A percentile compares a stretch with the other conserved stretches of the same genome.
These are phyloP conservation scores for Colletotrichum navitas DNA, from an alignment of 2,329 filamentous ascomycete genomes.

Conservation along the genomic window DNA sequence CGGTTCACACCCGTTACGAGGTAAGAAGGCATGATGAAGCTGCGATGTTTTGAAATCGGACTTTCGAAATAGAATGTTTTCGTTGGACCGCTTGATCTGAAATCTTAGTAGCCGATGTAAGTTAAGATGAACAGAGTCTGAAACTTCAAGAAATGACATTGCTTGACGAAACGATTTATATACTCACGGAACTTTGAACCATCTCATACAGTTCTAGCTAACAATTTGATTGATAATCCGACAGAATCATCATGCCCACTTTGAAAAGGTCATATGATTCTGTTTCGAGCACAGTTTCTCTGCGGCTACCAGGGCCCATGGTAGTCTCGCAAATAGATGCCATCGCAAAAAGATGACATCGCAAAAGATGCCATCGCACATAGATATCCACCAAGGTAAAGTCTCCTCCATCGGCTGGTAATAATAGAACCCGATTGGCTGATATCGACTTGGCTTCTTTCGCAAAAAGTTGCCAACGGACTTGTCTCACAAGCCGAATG, in stretches of 20 bases:
- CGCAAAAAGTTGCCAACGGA: conserved; percentile 18
- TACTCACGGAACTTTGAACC: not conserved
- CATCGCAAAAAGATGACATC: not conserved
- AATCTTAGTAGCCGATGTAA: not conserved
- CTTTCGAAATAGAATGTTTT: not conserved
- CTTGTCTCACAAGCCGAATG: not conserved
- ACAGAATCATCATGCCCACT: rapidly evolving
- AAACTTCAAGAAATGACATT: not conserved
- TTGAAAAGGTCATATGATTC: not conserved
- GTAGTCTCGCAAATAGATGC: conserved; percentile 3
- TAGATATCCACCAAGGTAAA: no score
- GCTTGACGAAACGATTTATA: not conserved
- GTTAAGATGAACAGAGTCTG: not conserved
- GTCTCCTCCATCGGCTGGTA: not conserved
- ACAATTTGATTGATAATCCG: not conserved
- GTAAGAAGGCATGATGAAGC: conserved; percentile 15
- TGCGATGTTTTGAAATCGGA: no score
- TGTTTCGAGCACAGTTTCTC: not conserved
- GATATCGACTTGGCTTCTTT: not conserved
- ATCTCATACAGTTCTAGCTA: not conserved
- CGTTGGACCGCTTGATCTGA: rapidly evolving
- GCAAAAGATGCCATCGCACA: not conserved
- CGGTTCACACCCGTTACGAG: conserved; percentile 18
- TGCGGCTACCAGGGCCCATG: not conserved
- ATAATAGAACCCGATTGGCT: not conserved